A percentile compares a stretch with the other conserved stretches of the same genome.
These are phyloP conservation scores for Tricharina praecox DNA, from an alignment of 495 filamentous ascomycete genomes.

Conservation along the genomic window DNA sequence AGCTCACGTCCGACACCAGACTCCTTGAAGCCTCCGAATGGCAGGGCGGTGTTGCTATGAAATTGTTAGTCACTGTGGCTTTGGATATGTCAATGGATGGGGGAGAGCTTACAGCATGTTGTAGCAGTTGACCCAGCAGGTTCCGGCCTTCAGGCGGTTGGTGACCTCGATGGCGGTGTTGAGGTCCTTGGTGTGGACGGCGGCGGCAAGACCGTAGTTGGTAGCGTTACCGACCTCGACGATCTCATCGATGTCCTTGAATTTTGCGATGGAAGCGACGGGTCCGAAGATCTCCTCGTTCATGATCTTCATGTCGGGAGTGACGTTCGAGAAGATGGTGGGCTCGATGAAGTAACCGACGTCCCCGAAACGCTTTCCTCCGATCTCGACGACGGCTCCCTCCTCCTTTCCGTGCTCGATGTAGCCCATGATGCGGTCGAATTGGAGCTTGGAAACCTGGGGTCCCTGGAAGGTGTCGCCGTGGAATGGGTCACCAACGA, in stretches of 20 bases:
- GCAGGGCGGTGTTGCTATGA: slow-evolving; percentile 41
- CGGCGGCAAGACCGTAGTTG: slow-evolving; percentile 75
- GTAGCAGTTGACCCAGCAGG: slow-evolving; percentile 90
- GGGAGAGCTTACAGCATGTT: slow-evolving; percentile 49
- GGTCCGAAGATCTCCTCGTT: slow-evolving; percentile 93
- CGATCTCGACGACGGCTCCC: slow-evolving; percentile 69
- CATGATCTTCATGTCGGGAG: slow-evolving; percentile 89
- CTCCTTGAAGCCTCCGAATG: slow-evolving; percentile 89
- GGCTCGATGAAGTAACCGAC: slow-evolving; percentile 97
- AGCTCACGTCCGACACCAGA: slow-evolving; percentile 87
- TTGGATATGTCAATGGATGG: too few species aligned
- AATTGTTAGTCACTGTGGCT: too few species aligned
- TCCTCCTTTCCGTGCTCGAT: slow-evolving; percentile 76
- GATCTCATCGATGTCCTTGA: slow-evolving; percentile 73
- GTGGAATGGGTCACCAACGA: slow-evolving; percentile 83
- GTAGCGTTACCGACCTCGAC: slow-evolving; percentile 68
- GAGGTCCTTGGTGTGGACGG: slow-evolving; percentile 81
- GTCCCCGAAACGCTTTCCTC: slow-evolving; percentile 74
- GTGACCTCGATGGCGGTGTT: slow-evolving; percentile 83
- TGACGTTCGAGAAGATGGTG: slow-evolving; percentile 87
- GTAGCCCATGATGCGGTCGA: slow-evolving; percentile 95
- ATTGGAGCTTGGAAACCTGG: slow-evolving; percentile 87
- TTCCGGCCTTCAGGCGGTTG: slow-evolving; percentile 69
- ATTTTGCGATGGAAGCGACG: slow-evolving; percentile 85
- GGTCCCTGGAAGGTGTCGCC: slow-evolving; percentile 89